Base-by-base conservation (phyloP, 1,284 basidiomycete species). In the Heterobasidion annosum region DNA sequence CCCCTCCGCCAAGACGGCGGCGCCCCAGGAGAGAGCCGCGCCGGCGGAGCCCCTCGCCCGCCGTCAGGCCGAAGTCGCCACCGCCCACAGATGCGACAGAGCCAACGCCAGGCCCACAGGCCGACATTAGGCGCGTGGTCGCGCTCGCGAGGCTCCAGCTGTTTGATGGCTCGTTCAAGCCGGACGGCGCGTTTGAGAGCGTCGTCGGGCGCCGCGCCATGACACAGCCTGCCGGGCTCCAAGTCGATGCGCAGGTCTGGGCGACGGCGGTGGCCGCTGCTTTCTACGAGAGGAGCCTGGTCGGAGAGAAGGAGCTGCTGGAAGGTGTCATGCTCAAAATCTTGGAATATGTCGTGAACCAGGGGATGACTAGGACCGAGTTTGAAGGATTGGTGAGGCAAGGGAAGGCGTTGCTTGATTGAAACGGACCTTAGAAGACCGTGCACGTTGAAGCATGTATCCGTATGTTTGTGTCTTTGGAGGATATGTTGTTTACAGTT, bases 121-220 rank as follows among this genome's bases (percentile, higher is more conserved):
- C 16, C 42, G n/a, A 33, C 40, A 3, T 42, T 34, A 8, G 32
- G n/a, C 40, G 52, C 35, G 16, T 53, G 34, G 34, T 72, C 16
- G 55, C 65, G 3, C 62, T 81, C 18, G 59, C 75, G 15, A 58
- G 56, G 9, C 53, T 75, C 15, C 77, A 79, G 66, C 54, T 56
- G 1, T 69, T 70, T 25, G 73, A 81, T 48, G 81, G 81, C 0
- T 78, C 77, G 0, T 82, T 77, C 61, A 40, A 59, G 7, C 56
- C 66, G 8, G 53, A 63, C 10, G 59, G 64, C 10, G 55, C 59
- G 1, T 64, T 78, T 5, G 56, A 58, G 1, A 50, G n/a, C 8
- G 64, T 72, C n/a, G 63, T 72, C 10, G 68, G 66, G 3, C 55
- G 58, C 0, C 54, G 56, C 0, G 62, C 68, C 0, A 43, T 70